These are phyloP conservation scores for Wallacemonas sp. DNA, from an alignment of 208 protist genomes.

Conservation along the genomic window DNA sequence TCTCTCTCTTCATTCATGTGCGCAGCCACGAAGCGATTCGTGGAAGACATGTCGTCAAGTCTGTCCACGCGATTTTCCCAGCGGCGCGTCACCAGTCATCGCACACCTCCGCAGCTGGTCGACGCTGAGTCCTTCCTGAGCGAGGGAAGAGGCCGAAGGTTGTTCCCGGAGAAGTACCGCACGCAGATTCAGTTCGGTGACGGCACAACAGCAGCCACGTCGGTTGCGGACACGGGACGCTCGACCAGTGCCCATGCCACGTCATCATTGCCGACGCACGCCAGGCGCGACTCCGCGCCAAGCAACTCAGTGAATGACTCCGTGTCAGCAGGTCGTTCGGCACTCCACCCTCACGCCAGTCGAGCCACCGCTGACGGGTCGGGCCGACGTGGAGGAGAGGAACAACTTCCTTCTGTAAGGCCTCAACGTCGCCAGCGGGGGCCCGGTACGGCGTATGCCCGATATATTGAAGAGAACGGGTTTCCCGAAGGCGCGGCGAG, in stretches of 20 bases:
- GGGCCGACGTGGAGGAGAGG: too few relatives aligned
- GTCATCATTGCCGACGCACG: too few relatives aligned
- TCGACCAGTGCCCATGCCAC: too few relatives aligned
- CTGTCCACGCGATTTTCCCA: neutral
- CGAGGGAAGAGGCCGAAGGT: neutral
- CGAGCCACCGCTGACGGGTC: too few relatives aligned
- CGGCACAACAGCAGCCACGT: neutral
- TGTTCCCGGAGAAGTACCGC: constrained; percentile 1
- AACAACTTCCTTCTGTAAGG: neutral
- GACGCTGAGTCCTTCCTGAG: constrained; percentile 4
- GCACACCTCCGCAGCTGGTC: neutral
- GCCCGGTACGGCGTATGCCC: constrained; percentile 34
- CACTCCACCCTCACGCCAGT: too few relatives aligned
- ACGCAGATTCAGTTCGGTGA: constrained; percentile 4
- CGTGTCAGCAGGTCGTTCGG: too few relatives aligned
- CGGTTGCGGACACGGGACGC: too few relatives aligned
- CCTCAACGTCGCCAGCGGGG: constrained; percentile 23
- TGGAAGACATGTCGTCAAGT: neutral
- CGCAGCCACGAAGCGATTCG: too few relatives aligned
- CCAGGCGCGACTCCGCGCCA: too few relatives aligned
- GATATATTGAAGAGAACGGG: constrained; percentile 32
- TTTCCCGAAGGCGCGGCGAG: constrained; percentile 26
- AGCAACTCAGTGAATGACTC: neutral
- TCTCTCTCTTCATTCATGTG: neutral
- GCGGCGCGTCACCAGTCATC: neutral